Base-by-base conservation (phyloP, 2,329 filamentous ascomycete species). In the Cordyceps cateniannulata region DNA sequence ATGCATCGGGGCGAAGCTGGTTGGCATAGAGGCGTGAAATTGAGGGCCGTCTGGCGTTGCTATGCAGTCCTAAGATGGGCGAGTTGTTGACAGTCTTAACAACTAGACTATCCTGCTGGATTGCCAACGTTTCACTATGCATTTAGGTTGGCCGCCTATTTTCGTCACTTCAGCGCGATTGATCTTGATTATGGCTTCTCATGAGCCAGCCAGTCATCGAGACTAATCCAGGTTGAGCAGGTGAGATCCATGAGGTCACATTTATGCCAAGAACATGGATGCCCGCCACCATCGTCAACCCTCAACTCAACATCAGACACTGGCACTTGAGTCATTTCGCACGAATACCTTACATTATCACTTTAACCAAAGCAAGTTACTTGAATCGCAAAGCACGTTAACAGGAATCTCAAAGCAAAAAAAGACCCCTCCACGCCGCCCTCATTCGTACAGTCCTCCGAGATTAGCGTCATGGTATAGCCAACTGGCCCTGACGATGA, bases 141-240 rank as follows among this genome's bases (percentile, higher is more conserved):
- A 3, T 35, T 14, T 42, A n/a, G n/a, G 8, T 1, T 9, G n/a
- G 42, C 5, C 4, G n/a, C n/a, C n/a, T n/a, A n/a, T 45, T 3
- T 22, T 45, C n/a, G 18, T 20, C 10, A 4, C 18, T 5, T 22
- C 7, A 45, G n/a, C n/a, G 32, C 32, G 3, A 3, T 35, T 12
- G 2, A 35, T 35, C 32, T 35, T 12, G 32, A 35, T 35, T 35
- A 6, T 45, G n/a, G n/a, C 32, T 22, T n/a, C 7, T 45, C n/a
- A 22, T 10, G 9, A 20, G 3, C 6, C n/a, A 45, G 18, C n/a
- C n/a, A n/a, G n/a, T n/a, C 10, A 25, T 47, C 10, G 10, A 10
- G 12, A 27, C 54, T 49, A 57, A 48, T n/a, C 54, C 54, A 38
- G 40, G 24, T 47, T 24, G 42, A 56, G 53, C 42, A 56, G 38